Evolutionary conservation across 371 early-diverging fungal genomes (phyloP).

Genomic region (Entomophthora muscae): DNA sequence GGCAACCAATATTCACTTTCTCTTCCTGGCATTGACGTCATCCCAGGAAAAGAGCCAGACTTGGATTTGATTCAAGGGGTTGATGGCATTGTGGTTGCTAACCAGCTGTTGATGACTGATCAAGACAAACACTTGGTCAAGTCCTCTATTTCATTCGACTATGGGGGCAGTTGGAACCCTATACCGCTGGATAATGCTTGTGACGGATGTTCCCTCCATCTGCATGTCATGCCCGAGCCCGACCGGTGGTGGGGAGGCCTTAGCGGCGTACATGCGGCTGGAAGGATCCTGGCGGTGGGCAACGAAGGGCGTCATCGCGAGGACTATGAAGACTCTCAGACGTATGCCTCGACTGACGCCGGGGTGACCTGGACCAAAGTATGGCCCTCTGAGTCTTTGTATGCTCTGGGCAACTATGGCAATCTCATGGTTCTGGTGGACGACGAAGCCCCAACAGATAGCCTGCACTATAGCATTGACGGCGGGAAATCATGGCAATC

Average conservation of each 20-base stretch:
- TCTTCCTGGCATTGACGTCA: conserved; percentile 61
- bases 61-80: conserved; percentile 76
- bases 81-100: conserved; percentile 71
- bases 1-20: conserved; percentile 57
- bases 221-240: conserved; percentile 53
- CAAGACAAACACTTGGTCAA: conserved; percentile 52
- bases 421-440: conserved; percentile 42
- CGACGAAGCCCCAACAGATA: conserved; percentile 53
- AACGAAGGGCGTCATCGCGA: conserved; percentile 53
- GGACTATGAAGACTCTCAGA: conserved; percentile 39
- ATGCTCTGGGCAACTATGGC: conserved; percentile 75
- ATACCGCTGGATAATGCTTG: background rate
- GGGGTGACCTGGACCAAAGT: conserved; percentile 55
- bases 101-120: conserved; percentile 56
- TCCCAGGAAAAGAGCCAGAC: conserved; percentile 56
- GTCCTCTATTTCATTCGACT: conserved; percentile 4
- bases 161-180: conserved; percentile 6
- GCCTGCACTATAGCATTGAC: conserved; percentile 41
- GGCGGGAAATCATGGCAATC: conserved; percentile 45
- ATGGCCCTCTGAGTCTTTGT: conserved; percentile 29
- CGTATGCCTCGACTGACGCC: conserved; percentile 68
- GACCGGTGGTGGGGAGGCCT: conserved; percentile 37
- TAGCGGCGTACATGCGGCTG: conserved; percentile 57
- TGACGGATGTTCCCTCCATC: conserved; percentile 43
- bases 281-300: conserved; percentile 78